Evolutionary conservation across 306 rosid genomes (phyloP).

Genomic region (peach (Prunus persica)): Prunus_persica_NCBIv2 NC_034009.1:36667001-36667500

Average conservation of each 20-base stretch:
- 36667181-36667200: constrained; percentile 55
- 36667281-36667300: constrained; percentile 80
- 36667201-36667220: constrained; percentile 65
- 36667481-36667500: constrained; percentile 38
- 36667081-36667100: constrained; percentile 45
- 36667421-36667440: constrained; percentile 60
- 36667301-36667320: constrained; percentile 54
- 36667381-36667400: constrained; percentile 68
- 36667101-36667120: constrained; percentile 49
- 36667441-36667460: constrained; percentile 47
- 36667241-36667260: constrained; percentile 59
- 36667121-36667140: constrained; percentile 66
- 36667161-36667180: constrained; percentile 81
- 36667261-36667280: constrained; percentile 87
- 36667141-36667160: constrained; percentile 76
- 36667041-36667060: constrained; percentile 49
- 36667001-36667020: constrained; percentile 30
- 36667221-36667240: constrained; percentile 51
- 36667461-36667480: constrained; percentile 41
- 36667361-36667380: constrained; percentile 80
- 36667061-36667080: constrained; percentile 43
- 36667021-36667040: constrained; percentile 48
- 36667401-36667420: constrained; percentile 72
- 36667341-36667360: constrained; percentile 49
- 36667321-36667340: constrained; percentile 51